These are phyloP conservation scores for Neckera pumila DNA, from an alignment of 225 moss, liverwort and hornwort genomes.

Conservation along the genomic window DNA sequence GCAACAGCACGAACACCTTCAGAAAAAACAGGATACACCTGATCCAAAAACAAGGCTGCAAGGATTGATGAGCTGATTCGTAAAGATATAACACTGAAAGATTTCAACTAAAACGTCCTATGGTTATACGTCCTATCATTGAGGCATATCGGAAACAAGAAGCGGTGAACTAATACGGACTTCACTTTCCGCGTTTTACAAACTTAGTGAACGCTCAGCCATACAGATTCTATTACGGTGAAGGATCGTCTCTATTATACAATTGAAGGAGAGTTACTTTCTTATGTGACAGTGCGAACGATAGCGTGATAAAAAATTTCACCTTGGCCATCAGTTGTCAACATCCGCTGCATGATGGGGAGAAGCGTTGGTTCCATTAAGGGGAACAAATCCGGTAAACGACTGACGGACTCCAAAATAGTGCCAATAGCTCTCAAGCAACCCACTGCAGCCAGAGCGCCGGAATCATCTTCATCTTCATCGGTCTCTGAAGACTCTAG, in stretches of 20 bases:
- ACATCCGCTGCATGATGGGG: conserved; percentile 98
- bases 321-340: conserved; percentile 99
- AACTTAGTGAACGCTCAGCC: not conserved
- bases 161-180: not conserved
- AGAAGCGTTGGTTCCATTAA: conserved; percentile 89
- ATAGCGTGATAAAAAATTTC: not conserved
- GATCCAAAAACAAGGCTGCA: not conserved
- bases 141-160: not conserved
- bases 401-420: conserved; percentile 92
- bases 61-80: not conserved
- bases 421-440: conserved; percentile 94
- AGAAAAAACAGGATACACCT: not conserved
- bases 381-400: conserved; percentile 86
- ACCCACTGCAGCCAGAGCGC: conserved; percentile 96
- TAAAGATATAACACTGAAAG: not conserved
- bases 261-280: not conserved
- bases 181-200: not conserved
- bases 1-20: not conserved
- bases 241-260: not conserved
- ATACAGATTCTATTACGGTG: not conserved
- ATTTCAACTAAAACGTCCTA: not conserved
- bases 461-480: conserved; percentile 96
- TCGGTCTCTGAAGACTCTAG: conserved; percentile 91
- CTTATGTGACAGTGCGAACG: not conserved
- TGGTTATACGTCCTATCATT: not conserved